Evolutionary conservation across 2,329 filamentous ascomycete species (phyloP).

Genomic region (Alternaria sp.): DNA sequence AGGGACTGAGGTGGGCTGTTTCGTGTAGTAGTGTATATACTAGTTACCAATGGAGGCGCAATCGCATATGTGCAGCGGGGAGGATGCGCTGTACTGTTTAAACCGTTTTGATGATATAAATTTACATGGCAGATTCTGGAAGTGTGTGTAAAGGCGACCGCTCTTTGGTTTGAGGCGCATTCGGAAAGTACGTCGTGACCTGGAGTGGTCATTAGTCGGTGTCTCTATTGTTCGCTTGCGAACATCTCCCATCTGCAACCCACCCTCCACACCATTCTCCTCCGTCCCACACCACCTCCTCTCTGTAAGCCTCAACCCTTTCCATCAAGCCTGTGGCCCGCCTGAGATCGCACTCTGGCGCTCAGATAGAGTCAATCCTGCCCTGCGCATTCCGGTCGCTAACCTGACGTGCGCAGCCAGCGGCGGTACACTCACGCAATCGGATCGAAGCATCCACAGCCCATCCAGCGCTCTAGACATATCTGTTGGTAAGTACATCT

Average conservation of each 20-base stretch:
- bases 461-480: slow-evolving; percentile 31
- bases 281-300: slow-evolving; percentile 33
- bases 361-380: slow-evolving; percentile 17
- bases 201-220: slow-evolving; percentile 33
- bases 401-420: slow-evolving; percentile 41
- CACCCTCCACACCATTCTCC: slow-evolving; percentile 32
- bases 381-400: slow-evolving; percentile 36
- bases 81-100: slow-evolving; percentile 20
- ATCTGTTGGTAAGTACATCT: slow-evolving; percentile 43
- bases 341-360: slow-evolving; percentile 18
- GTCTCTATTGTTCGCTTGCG: slow-evolving; percentile 37
- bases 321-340: slow-evolving; percentile 21
- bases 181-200: slow-evolving; percentile 31
- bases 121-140: slow-evolving; percentile 14
- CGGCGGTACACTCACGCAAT: slow-evolving; percentile 45
- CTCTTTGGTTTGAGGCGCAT: slow-evolving; percentile 20
- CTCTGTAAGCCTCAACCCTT: slow-evolving; percentile 31
- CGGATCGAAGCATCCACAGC: slow-evolving; percentile 38
- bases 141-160: slow-evolving; percentile 26
- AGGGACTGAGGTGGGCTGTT: slow-evolving; percentile 11
- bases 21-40: slow-evolving; percentile 14
- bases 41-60: slow-evolving; percentile 20
- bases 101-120: slow-evolving; percentile 5
- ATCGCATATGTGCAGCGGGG: slow-evolving; percentile 19
- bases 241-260: slow-evolving; percentile 28